Evolutionary conservation across 73 alveolate species (phyloP), one percentile per base, ranked within the genome.

Genomic region (Tetrahymena elliotti): DNA sequence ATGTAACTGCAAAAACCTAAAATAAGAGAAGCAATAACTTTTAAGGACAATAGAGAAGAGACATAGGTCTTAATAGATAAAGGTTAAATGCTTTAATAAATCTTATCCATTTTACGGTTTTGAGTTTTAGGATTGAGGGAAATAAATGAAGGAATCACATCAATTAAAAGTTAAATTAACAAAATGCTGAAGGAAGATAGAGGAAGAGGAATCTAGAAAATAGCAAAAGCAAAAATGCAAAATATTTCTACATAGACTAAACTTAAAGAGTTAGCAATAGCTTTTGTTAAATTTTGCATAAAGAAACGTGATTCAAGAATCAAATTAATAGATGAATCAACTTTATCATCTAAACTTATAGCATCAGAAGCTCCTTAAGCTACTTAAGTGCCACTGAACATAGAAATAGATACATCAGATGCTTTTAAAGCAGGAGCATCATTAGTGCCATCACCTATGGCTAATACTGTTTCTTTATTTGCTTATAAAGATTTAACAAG

Each of bases 391-490:
- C 99, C 99, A 53, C 96, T 94, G 68, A 98, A 98, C 99, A 98
- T 98, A 68, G 99, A 98, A 94, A 98, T 97, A 92, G 99, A 99
- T 0, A 98, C 99, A 94, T 98, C 97, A 0, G 99, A 98, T 93
- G 95, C 96, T 94, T 97, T 97, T 53, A 98, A 96, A 34, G 99
- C 99, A 35, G 98, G 99, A 38, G 99, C 98, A 93, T 98, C 99
- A 97, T 98, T 98, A 6, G 99, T 97, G 33, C 99, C 99, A 96
- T 98, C 99, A 37, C 99, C 99, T 35, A 99, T 97, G 20, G 97
- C 99, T 10, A 99, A 99, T 52, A 98, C 99, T 33, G 97, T 97
- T 39, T 95, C 97, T 54, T 93, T 95, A 92, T 94, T 93, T 92
- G 84, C 96, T 82, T 96, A 93, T 53, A 96, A 83, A 0, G 96